Evolutionary conservation across 805 yeast genomes (phyloP).

Genomic region (Saturnispora mendoncae): DNA sequence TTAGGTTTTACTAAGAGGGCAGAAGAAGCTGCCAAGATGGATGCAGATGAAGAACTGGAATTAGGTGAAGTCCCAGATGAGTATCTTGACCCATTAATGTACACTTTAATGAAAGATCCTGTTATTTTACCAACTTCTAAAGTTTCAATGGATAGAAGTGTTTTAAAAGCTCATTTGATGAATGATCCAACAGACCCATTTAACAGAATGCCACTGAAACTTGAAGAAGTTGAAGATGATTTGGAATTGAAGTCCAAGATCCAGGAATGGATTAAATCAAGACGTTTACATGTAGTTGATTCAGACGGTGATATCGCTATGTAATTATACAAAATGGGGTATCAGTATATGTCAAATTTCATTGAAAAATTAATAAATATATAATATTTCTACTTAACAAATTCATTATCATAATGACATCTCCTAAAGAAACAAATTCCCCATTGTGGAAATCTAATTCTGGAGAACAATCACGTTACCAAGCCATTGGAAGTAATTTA

Average conservation of each 20-base stretch:
- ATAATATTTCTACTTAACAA: no score
- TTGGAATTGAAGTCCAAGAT: constrained; percentile 57
- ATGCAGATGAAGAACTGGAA: constrained; percentile 78
- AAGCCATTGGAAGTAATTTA: not conserved
- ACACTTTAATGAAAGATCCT: constrained; percentile 90
- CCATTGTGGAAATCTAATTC: no score
- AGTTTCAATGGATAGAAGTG: constrained; percentile 78
- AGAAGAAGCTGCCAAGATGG: constrained; percentile 46
- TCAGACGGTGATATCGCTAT: constrained; percentile 22
- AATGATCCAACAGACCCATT: constrained; percentile 97
- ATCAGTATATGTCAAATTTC: not conserved
- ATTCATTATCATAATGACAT: no score
- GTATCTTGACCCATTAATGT: constrained; percentile 94
- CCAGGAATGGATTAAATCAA: constrained; percentile 43
- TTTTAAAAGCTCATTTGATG: constrained; percentile 86
- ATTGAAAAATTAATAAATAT: no score
- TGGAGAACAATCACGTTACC: not conserved
- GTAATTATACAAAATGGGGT: constrained; percentile 9
- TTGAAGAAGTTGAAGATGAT: constrained; percentile 83
- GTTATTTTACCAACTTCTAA: constrained; percentile 86
- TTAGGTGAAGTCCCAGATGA: constrained; percentile 95
- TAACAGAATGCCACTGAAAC: constrained; percentile 80
- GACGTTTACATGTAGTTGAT: constrained; percentile 20
- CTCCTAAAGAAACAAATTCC: no score
- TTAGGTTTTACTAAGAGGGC: constrained; percentile 56